These are phyloP conservation scores for Graphilbum fragrans DNA, from an alignment of 2,329 filamentous ascomycete species.

Conservation along the genomic window DNA sequence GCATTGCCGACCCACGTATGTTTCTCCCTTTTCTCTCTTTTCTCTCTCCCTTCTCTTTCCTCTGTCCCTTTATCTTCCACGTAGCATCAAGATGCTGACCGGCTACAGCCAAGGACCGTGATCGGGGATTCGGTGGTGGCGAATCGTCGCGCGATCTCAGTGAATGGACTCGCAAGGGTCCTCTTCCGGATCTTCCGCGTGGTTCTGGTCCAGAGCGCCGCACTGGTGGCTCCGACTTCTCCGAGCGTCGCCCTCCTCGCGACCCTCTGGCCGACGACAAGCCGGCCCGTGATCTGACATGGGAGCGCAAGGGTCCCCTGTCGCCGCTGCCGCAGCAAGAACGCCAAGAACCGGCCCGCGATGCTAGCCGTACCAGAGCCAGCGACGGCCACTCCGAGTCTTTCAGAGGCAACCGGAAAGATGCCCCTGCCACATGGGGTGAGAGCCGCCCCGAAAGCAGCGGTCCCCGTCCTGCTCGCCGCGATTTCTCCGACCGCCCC, in stretches of 20 bases:
- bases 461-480: constrained; percentile 66
- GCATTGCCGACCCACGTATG: constrained; percentile 95
- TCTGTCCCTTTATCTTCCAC: not conserved
- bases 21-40: constrained; percentile 13
- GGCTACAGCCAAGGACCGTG: constrained; percentile 67
- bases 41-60: not conserved
- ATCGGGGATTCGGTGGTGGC: constrained; percentile 33
- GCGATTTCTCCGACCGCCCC: constrained; percentile 58
- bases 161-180: constrained; percentile 90
- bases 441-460: constrained; percentile 44
- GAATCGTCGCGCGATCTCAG: constrained; percentile 67
- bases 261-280: constrained; percentile 60
- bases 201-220: constrained; percentile 30
- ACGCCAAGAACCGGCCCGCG: constrained; percentile 34
- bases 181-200: constrained; percentile 29
- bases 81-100: constrained; percentile 12
- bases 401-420: constrained; percentile 48
- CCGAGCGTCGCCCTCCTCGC: constrained; percentile 57
- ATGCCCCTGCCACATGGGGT: constrained; percentile 67
- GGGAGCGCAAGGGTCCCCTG: constrained; percentile 89
- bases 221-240: constrained; percentile 33
- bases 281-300: constrained; percentile 70
- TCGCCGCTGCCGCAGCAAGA: constrained; percentile 53
- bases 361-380: constrained; percentile 38
- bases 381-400: constrained; percentile 48